These are phyloP conservation scores for Lumnitzera littorea DNA, from an alignment of 345 rosid species.

Conservation along the genomic window DNA sequence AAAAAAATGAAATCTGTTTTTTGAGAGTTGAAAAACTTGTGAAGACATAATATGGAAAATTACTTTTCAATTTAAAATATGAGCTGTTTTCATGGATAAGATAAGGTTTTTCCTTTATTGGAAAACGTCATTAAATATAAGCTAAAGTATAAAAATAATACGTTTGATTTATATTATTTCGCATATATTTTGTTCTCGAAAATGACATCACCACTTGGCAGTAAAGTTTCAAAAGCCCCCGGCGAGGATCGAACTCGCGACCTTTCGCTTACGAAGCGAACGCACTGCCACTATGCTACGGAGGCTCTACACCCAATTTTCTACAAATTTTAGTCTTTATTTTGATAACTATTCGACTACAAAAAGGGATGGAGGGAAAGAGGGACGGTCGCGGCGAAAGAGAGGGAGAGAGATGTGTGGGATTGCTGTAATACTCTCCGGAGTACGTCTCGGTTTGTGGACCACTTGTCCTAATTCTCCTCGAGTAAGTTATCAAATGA, in stretches of 20 bases:
- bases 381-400: not conserved
- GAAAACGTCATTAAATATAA: too few relatives aligned
- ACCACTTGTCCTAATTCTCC: slow-evolving; percentile 18
- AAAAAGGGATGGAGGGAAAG: not conserved
- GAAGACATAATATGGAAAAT: too few relatives aligned
- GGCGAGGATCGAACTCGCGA: slow-evolving; percentile 97
- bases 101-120: too few relatives aligned
- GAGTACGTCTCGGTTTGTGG: slow-evolving; percentile 39
- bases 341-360: not conserved
- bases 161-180: too few relatives aligned
- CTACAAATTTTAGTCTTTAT: not conserved
- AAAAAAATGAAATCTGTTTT: too few relatives aligned
- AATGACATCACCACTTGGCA: too few relatives aligned
- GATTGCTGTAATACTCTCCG: slow-evolving; percentile 55
- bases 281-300: slow-evolving; percentile 99
- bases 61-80: too few relatives aligned
- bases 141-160: too few relatives aligned
- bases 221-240: slow-evolving; percentile 12
- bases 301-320: slow-evolving; percentile 20
- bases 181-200: too few relatives aligned
- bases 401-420: slow-evolving; percentile 55
- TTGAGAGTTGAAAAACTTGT: too few relatives aligned
- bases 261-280: slow-evolving; percentile 99
- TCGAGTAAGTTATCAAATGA: slow-evolving; percentile 15
- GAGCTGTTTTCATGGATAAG: too few relatives aligned